Evolutionary conservation across 495 filamentous ascomycete genomes (phyloP).

Genomic region (Annulohypoxylon moriforme): DNA sequence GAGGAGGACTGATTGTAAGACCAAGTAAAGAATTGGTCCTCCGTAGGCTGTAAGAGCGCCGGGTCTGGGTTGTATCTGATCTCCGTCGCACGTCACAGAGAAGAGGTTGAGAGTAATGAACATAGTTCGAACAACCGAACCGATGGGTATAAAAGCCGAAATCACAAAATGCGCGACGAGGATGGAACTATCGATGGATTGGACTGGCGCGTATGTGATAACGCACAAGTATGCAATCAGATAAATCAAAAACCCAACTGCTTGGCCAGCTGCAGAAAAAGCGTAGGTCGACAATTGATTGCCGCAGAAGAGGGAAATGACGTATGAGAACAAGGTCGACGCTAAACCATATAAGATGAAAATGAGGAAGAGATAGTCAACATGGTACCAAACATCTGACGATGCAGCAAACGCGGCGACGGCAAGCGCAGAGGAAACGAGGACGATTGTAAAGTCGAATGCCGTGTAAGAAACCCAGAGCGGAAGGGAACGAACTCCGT

Average conservation of each 20-base stretch:
- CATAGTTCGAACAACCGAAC: conserved; percentile 73
- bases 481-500: conserved; percentile 76
- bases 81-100: conserved; percentile 73
- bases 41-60: conserved; percentile 78
- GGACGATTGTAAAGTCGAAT: conserved; percentile 80
- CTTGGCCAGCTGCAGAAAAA: conserved; percentile 77
- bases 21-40: conserved; percentile 76
- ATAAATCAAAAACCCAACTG: conserved; percentile 80
- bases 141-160: conserved; percentile 73
- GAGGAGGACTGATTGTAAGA: conserved; percentile 69
- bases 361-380: conserved; percentile 75
- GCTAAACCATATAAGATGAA: conserved; percentile 77
- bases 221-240: conserved; percentile 77
- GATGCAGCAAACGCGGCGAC: conserved; percentile 70
- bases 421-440: conserved; percentile 67
- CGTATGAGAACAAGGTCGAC: conserved; percentile 73
- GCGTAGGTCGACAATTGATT: conserved; percentile 81
- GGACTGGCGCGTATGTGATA: conserved; percentile 72
- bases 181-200: conserved; percentile 68
- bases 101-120: conserved; percentile 84
- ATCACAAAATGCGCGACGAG: conserved; percentile 75
- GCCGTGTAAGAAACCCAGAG: conserved; percentile 81
- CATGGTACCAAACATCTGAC: conserved; percentile 71
- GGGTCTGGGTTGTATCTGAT: conserved; percentile 71
- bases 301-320: conserved; percentile 72